Evolutionary conservation across 305 asterid genomes (phyloP), one percentile per base, ranked within the genome.

Genomic region (Solanum hybrid): DNA sequence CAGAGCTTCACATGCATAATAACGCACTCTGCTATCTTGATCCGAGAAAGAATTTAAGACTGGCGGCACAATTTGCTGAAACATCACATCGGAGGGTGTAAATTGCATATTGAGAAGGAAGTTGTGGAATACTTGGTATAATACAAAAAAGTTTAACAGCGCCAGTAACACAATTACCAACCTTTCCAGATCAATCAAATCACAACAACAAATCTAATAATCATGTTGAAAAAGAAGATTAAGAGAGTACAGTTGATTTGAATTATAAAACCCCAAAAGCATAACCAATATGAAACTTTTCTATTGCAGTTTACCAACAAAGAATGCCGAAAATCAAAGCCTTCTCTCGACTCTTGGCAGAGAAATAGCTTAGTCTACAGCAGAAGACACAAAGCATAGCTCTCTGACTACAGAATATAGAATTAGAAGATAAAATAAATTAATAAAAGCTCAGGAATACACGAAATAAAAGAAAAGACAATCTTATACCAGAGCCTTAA

Each of bases 1-100:
- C 85, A 96, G 94, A 70, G 98, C 98, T 92, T 96, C 98, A 87
- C 98, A 96, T 41, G 98, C 98, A 92, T 95, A 95, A 94, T 95
- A 95, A 82, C 98, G 98, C 92, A 96, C 98, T 93, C 97, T 93
- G 94, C 98, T 94, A 90, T 95, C 98, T 95, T 94, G 98, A 92
- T 96, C 98, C 27, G 94, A 90, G 93, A 96, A 96, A 83, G 97
- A 95, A 90, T 92, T 89, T 93, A 96, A 91, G 79, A 96, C 97
- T 13, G 98, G 97, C 65, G 96, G 98, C 85, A 96, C 95, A 89
- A 96, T 96, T 94, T 93, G 95, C 98, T 96, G 94, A 91, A 89
- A 75, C 57, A 91, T 81, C 81, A 90, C 88, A 88, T 89, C 84
- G 80, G 9, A 38, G 51, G 89, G 89, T 68, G 90, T 91, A 61